Base-by-base conservation (phyloP, 2,329 filamentous ascomycete genomes). In the Macrophomina tecta region DNA sequence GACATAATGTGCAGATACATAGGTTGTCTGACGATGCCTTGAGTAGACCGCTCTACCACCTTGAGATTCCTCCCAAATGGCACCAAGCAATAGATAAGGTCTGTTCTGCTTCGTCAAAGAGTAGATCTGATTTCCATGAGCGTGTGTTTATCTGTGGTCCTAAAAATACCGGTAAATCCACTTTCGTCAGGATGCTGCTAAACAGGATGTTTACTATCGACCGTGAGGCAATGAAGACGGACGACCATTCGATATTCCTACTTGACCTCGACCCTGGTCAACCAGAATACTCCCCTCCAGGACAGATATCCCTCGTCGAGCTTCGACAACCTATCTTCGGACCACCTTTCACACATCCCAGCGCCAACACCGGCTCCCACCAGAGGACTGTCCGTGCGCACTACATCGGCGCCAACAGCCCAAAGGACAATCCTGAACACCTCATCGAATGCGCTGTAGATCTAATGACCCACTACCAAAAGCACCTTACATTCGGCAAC, bases 241-340 rank as follows among this genome's bases (percentile, higher is more conserved):
- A 75, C 5, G 55, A 74, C 0, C 69, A 74, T 40, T 80, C 77
- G 60, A 81, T 90, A 32, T 84, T 83, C 65, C 81, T 90, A n/a
- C 82, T 95, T 6, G 92, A 95, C 71, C 82, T 94, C 9, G 91
- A 95, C 73, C 90, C 91, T 0, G 90, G 89, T 0, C 91, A 93
- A 72, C 90, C 91, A 2, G 91, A 94, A 73, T 93, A 90, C 74
- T 86, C 86, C 0, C 84, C 89, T 1, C 86, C 89, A 0, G 91
- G 91, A 0, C 88, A 90, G 14, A 73, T 94, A 23, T 91, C 91
- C 1, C 85, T 94, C 4, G 80, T 89, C 14, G 82, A 86, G 34
- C 78, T 93, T 11, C 82, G 80, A 1, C 77, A 83, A 36, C 86
- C 89, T 0, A 88, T 92, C 61, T 79, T 94, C 5, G 85, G 87